Base-by-base conservation (phyloP, 2,329 filamentous ascomycete genomes). In the Trichoderma pleuroti region DNA sequence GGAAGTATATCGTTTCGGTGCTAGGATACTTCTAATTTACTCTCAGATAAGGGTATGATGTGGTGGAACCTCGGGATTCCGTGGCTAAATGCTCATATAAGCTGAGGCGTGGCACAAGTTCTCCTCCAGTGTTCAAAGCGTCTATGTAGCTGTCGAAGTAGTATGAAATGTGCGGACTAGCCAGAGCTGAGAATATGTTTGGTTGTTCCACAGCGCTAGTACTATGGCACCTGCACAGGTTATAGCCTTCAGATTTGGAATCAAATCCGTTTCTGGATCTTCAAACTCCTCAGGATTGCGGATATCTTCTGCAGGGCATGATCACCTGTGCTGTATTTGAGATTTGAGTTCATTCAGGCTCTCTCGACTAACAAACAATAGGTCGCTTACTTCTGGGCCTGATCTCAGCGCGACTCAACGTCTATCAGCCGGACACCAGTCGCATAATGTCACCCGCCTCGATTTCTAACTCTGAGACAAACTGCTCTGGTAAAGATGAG, bases 1-100 rank as follows among this genome's bases (percentile, higher is more conserved):
- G 36, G 1, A 1, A 42, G 16, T n/a, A 42, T 10, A 4, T 0
- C 1, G 0, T n/a, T n/a, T 42, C 4, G 8, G 18, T 42, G 18
- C 39, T n/a, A n/a, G 9, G 36, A 42, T 42, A 18, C 36, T n/a
- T n/a, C 36, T 42, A n/a, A 42, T n/a, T 5, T n/a, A 42, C 16
- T 42, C 39, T 42, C 16, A 42, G 39, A 42, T 42, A n/a, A n/a
- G 4, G 4, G 39, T 42, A 42, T 42, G 39, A 42, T n/a, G n/a
- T n/a, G n/a, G n/a, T n/a, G n/a, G n/a, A n/a, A n/a, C n/a, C n/a
- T n/a, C n/a, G n/a, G 39, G 18, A n/a, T 2, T 8, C 39, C 2
- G 16, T 3, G 1, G 8, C 18, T n/a, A n/a, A n/a, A 42, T 42
- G 4, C 39, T 42, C 39, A 42, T 42, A 0, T n/a, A 42, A 42